Percentiles rank a stretch among this genome's conserved stretches.
Evolutionary conservation across 2,329 filamentous ascomycete species (phyloP).

Genomic region (Epicoccum sorghinum): DNA sequence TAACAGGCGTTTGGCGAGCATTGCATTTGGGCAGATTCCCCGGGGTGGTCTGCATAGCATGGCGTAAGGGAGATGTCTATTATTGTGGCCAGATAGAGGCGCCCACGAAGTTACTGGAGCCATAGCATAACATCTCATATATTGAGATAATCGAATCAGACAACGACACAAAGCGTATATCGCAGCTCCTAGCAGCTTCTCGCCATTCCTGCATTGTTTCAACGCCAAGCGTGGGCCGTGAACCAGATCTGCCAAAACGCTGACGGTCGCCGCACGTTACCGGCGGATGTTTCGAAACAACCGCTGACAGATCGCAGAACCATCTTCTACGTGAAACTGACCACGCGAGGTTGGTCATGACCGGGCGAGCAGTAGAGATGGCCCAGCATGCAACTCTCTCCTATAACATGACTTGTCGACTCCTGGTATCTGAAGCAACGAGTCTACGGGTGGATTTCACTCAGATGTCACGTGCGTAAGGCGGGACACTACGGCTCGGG

Average conservation of each 20-base stretch:
- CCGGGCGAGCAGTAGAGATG: too few relatives aligned
- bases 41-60: constrained; percentile 11
- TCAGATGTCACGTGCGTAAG: not conserved
- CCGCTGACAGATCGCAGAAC: constrained; percentile 3
- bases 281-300: constrained; percentile 11
- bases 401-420: not conserved
- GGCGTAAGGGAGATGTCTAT: constrained; percentile 9
- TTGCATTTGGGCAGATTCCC: constrained; percentile 18
- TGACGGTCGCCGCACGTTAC: constrained; percentile 5
- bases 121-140: not conserved
- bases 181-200: not conserved
- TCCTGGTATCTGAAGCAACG: not conserved
- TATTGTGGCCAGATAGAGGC: constrained; percentile 1
- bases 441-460: too few relatives aligned
- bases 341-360: not conserved
- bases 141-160: constrained; percentile 2
- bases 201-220: not conserved
- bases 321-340: not conserved
- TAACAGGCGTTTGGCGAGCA: constrained; percentile 15
- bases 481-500: not conserved
- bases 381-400: too few relatives aligned
- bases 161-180: not conserved
- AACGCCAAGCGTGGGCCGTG: not conserved
- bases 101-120: constrained; percentile 1
- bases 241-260: not conserved